Conservation (phyloP, 495 filamentous ascomycete genomes). For the Trichoderma asperelloides region DNA sequence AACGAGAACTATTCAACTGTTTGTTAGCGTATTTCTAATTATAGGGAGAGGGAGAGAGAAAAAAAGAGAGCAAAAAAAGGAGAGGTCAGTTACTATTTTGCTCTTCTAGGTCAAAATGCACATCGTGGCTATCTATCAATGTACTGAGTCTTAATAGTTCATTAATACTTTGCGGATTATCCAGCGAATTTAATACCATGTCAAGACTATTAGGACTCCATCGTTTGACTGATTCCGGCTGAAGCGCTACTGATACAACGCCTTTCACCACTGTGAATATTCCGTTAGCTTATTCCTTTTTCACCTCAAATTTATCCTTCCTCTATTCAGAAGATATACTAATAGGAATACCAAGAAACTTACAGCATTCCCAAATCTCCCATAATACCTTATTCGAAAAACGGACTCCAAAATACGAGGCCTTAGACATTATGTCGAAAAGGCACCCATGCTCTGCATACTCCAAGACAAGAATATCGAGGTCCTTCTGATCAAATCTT, state of each 20-base stretch:
- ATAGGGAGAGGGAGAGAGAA: no score
- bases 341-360: background rate
- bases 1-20: background rate
- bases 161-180: background rate
- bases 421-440: background rate
- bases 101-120: conserved; percentile 9
- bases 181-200: background rate
- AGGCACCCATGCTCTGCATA: conserved; percentile 4
- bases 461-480: conserved; percentile 1
- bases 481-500: background rate
- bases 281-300: background rate
- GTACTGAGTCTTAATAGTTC: background rate
- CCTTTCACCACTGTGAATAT: background rate
- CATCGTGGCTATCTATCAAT: background rate
- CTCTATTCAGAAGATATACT: background rate
- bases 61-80: no score
- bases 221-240: background rate
- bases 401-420: background rate
- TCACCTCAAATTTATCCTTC: background rate
- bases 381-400: conserved; percentile 3
- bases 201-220: background rate
- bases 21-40: background rate
- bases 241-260: background rate
- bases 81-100: background rate
- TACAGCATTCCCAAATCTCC: conserved; percentile 7